Evolutionary conservation across 495 filamentous ascomycete species (phyloP), one percentile per base, ranked within the genome.

Genomic region (Neurospora terricola): DNA sequence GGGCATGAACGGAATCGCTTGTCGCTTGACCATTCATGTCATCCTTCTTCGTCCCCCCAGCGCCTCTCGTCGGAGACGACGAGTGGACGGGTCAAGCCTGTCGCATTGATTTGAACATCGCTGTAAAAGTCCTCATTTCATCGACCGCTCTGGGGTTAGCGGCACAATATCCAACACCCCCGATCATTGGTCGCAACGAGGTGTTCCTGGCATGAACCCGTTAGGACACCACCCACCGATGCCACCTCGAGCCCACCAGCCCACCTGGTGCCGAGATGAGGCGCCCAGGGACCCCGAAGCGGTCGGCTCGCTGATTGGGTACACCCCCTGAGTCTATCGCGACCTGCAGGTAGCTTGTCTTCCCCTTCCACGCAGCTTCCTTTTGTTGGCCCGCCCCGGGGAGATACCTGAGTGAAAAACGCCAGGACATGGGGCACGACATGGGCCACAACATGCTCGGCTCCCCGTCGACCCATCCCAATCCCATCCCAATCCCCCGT

Each of bases 181-280:
- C 27, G 27, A 14, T 73, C 69, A 76, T 76, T 78, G 75, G 76
- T 48, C 48, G 54, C 37, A 45, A 27, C 23, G 30, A 43, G 54
- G 62, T 72, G 76, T 78, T 76, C 76, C 75, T 78, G 70, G 54
- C 70, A 54, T 48, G 42, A 54, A 27, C 70, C 70, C 39, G 54
- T 62, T 62, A 30, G 23, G 6, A 62, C 54, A 30, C 23, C 54
- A 62, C 54, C 54, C 23, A 62, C 54, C 54, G 54, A 66, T 38
- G 42, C 45, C 34, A 37, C 23, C 23, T 66, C 73, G 72, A 62
- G 38, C 70, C 43, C 42, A 54, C 66, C 74, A 75, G 38, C 62
- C 42, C 70, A 36, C 71, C 40, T 72, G 71, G 75, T 76, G 75
- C 73, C 76, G 76, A 78, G 76, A 78, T 78, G 75, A 76, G 66